Conservation (phyloP, 495 filamentous ascomycete species). For the Penicillium crystallinum region DNA sequence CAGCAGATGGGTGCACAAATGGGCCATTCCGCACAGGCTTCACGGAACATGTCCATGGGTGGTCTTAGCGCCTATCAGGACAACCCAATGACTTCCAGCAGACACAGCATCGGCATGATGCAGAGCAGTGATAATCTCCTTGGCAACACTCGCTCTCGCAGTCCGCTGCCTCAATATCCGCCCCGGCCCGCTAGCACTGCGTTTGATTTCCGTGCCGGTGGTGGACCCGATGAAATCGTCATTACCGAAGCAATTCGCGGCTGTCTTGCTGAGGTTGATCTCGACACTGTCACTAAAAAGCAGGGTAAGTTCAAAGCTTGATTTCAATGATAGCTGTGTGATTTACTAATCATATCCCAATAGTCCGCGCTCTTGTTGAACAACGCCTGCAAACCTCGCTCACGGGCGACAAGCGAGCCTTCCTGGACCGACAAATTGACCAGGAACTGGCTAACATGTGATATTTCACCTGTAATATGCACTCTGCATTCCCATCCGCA, state of each 20-base stretch:
- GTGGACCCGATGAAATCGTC: constrained; percentile 63
- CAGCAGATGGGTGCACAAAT: constrained; percentile 29
- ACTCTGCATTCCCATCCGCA: constrained; percentile 13
- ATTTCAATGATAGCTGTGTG: not conserved
- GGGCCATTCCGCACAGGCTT: constrained; percentile 32
- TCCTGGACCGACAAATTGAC: constrained; percentile 89
- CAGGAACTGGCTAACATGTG: constrained; percentile 91
- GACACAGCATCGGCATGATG: constrained; percentile 44
- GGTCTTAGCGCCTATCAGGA: constrained; percentile 55
- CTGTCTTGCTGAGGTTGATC: constrained; percentile 83
- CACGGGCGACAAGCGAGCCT: constrained; percentile 71
- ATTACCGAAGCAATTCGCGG: constrained; percentile 80
- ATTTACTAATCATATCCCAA: constrained; percentile 17
- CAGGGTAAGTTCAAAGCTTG: constrained; percentile 52
- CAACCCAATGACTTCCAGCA: constrained; percentile 40
- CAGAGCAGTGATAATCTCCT: constrained; percentile 61
- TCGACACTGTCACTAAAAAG: constrained; percentile 97
- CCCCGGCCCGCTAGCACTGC: constrained; percentile 61
- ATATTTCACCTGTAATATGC: constrained; percentile 25
- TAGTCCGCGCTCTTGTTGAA: constrained; percentile 82
- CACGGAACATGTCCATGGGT: constrained; percentile 58
- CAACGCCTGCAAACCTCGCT: constrained; percentile 86
- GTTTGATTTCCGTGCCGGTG: constrained; percentile 62
- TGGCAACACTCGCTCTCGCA: constrained; percentile 46
- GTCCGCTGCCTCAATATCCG: constrained; percentile 41